Base-by-base conservation (phyloP, 805 yeast species). In the Candida endomychidarum region DNA sequence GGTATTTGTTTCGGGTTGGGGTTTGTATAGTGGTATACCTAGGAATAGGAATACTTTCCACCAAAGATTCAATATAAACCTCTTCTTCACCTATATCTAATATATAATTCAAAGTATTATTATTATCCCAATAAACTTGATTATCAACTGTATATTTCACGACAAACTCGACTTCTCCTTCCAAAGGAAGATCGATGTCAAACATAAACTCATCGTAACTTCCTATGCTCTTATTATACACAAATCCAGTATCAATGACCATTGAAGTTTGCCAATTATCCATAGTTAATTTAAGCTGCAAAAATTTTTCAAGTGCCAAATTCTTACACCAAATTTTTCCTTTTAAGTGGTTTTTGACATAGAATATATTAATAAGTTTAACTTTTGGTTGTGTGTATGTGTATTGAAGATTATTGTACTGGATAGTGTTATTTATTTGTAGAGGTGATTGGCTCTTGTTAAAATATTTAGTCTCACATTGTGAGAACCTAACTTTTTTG, bases 131-230 rank as follows among this genome's bases (percentile, higher is more conserved):
- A 46, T 46, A 63, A 0, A 46, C 50, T 12, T 48, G 41, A 44
- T 54, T 50, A 43, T 51, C 50, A 9, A 60, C 70, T 4, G 44
- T 47, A 44, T 67, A 68, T 38, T 56, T 57, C 34, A 68, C 41
- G 38, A 46, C 50, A 31, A 46, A 40, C 17, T 41, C 49, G 12
- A 41, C 34, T 12, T 41, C 34, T 11, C 31, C 40, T 1, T 34
- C 18, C 16, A 42, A 35, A 17, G 27, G 23, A 2, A 41, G 40
- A 46, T 74, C 74, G 26, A 80, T 67, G 35, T 67, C 67, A 51
- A 80, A 78, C 35, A 70, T 67, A 57, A 80, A 73, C 56, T 71
- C 65, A 57, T 72, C 75, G 48, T 64, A 63, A 49, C 71, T 52
- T 5, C 46, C 42, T 10, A 8, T 10, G 6, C 16, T 20, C 16